These are phyloP conservation scores for Neurospora sp. DNA, from an alignment of 495 filamentous ascomycete species.

Conservation along the genomic window DNA sequence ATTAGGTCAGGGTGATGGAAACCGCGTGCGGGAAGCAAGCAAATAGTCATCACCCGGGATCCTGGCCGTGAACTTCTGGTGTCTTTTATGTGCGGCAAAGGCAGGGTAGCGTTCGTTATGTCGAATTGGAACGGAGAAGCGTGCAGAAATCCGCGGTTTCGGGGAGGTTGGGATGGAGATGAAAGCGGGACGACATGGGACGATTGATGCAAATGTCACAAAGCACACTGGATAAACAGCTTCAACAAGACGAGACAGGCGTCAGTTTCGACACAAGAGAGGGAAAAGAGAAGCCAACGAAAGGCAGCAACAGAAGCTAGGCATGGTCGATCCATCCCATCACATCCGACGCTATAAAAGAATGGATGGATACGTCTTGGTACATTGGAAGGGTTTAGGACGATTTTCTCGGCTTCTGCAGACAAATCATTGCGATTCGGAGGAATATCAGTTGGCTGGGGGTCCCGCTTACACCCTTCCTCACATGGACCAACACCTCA, in stretches of 20 bases:
- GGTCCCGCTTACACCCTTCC: not conserved
- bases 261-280: not conserved
- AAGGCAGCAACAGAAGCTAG: slow-evolving; percentile 7
- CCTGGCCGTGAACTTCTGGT: not conserved
- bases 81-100: not conserved
- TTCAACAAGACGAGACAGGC: not conserved
- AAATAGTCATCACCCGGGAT: not conserved
- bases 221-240: not conserved
- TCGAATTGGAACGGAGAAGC: not conserved
- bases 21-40: not conserved
- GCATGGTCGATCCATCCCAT: not conserved
- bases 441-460: slow-evolving; percentile 24
- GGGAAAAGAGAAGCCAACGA: slow-evolving; percentile 5
- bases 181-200: not conserved
- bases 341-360: not conserved
- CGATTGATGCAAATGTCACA: not conserved
- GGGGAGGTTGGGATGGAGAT: not conserved
- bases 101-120: not conserved
- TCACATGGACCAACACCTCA: not conserved
- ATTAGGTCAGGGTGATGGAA: not conserved
- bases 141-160: not conserved
- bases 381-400: slow-evolving; percentile 24
- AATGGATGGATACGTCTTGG: slow-evolving; percentile 5
- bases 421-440: slow-evolving; percentile 20
- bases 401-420: slow-evolving; percentile 14